phyloP scores from a whole-genome alignment of 2,329 filamentous ascomycete genomes.

The Trichoderma polysporum region DNA sequence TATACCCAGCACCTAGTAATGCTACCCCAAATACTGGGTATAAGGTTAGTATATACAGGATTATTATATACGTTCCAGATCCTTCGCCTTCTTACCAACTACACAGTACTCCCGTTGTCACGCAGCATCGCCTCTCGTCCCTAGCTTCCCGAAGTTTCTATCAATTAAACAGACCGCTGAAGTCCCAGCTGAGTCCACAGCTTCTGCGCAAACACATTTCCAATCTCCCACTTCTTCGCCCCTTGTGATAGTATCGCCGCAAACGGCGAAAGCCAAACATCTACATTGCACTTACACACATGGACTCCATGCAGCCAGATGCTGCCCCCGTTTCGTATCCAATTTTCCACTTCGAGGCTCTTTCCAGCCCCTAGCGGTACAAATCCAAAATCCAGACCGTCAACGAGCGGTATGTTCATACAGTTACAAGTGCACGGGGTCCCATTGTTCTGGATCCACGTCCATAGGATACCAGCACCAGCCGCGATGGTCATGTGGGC shows the following conservation, averaged over 20 bases:
- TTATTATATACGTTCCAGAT: not conserved
- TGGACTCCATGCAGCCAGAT: conserved; percentile 16
- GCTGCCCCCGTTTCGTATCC: conserved; percentile 17
- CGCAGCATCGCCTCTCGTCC: not conserved
- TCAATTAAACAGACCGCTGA: not conserved
- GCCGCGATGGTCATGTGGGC: conserved; percentile 35
- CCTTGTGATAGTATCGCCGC: conserved; percentile 13
- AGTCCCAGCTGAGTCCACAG: conserved; percentile 17
- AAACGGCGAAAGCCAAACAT: conserved; percentile 19
- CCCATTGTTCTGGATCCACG: conserved; percentile 34
- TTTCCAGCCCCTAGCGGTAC: conserved; percentile 8
- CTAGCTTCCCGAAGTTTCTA: not conserved
- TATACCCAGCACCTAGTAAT: not conserved
- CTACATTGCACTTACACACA: conserved; percentile 17
- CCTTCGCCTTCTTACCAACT: not conserved
- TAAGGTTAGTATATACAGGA: not conserved
- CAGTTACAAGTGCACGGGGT: conserved; percentile 25
- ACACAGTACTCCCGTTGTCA: not conserved
- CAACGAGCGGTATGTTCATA: not conserved
- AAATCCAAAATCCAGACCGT: conserved; percentile 17
- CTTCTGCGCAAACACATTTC: conserved; percentile 18
- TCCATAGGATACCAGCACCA: conserved; percentile 37
- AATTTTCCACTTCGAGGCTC: conserved; percentile 18
- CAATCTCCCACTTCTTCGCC: conserved; percentile 17
- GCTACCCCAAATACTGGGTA: too few relatives aligned